A percentile compares a stretch with the other conserved stretches of the same genome.
Conservation (phyloP, 192 early-diverging fungal species). For the Geosiphon pyriformis region DNA sequence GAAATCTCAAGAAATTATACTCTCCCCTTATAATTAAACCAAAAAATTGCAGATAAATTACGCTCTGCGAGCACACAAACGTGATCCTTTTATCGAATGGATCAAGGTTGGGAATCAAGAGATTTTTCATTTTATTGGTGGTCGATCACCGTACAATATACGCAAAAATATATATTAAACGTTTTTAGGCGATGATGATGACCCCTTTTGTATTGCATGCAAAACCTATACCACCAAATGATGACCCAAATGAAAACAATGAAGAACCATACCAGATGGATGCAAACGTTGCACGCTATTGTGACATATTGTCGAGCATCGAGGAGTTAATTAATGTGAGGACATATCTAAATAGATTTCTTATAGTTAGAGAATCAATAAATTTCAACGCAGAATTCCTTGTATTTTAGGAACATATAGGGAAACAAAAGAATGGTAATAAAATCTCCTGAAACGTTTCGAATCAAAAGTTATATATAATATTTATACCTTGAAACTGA, state of each 20-base stretch:
- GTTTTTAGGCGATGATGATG: constrained; percentile 51
- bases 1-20: not conserved
- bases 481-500: not conserved
- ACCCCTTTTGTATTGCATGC: constrained; percentile 85
- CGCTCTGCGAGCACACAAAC: constrained; percentile 56
- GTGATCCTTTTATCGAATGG: constrained; percentile 87
- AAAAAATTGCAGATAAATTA: constrained; percentile 37
- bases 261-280: constrained; percentile 30
- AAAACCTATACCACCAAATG: constrained; percentile 35
- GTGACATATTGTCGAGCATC: constrained; percentile 72
- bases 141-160: no score
- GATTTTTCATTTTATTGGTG: not conserved
- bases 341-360: no score
- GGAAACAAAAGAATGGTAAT: constrained; percentile 39
- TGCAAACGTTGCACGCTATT: constrained; percentile 64
- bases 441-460: no score
- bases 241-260: constrained; percentile 21
- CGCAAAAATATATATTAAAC: no score
- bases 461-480: no score
- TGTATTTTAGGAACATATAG: constrained; percentile 47
- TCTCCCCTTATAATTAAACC: not conserved
- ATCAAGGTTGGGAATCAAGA: constrained; percentile 61
- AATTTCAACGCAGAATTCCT: not conserved
- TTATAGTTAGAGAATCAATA: no score
- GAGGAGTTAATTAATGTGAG: constrained; percentile 70